Percentiles rank a stretch among this genome's conserved stretches.
Evolutionary conservation across 2,329 filamentous ascomycete genomes (phyloP).

Genomic region (Epicoccum sorghinum): DNA sequence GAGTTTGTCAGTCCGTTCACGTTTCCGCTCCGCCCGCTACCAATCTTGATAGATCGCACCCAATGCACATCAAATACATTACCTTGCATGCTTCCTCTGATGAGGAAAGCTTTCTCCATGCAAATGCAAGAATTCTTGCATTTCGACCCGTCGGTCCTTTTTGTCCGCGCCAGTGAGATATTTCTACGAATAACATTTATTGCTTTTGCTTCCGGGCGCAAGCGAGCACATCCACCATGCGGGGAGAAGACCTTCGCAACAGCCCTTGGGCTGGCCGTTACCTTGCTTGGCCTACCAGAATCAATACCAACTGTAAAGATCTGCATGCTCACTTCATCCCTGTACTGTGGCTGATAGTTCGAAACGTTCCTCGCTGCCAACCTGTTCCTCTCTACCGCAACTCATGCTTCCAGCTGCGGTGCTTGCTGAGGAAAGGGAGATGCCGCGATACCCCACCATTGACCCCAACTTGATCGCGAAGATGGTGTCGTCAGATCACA

Average conservation of each 20-base stretch:
- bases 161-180: slow-evolving; percentile 6
- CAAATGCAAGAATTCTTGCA: slow-evolving; percentile 1
- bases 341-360: slow-evolving; percentile 41
- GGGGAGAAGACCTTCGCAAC: slow-evolving; percentile 37
- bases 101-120: background rate
- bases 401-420: slow-evolving; percentile 7
- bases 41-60: slow-evolving; percentile 17
- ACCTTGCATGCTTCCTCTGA: background rate
- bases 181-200: slow-evolving; percentile 16
- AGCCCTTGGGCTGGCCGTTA: slow-evolving; percentile 39
- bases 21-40: slow-evolving; percentile 42
- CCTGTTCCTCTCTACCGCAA: background rate
- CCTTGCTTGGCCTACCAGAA: slow-evolving; percentile 27
- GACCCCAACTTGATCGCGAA: slow-evolving; percentile 2
- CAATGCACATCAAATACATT: background rate
- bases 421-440: background rate
- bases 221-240: slow-evolving; percentile 30
- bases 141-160: background rate
- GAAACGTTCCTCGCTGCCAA: slow-evolving; percentile 33
- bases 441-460: slow-evolving; percentile 1
- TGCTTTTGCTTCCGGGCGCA: slow-evolving; percentile 38
- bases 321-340: slow-evolving; percentile 32
- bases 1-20: slow-evolving; percentile 28
- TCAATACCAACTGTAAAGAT: slow-evolving; percentile 36
- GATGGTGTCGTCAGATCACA: slow-evolving; percentile 26